Base-by-base conservation (phyloP, 2,329 filamentous ascomycete genomes). In the Alternaria gansuensis region DNA sequence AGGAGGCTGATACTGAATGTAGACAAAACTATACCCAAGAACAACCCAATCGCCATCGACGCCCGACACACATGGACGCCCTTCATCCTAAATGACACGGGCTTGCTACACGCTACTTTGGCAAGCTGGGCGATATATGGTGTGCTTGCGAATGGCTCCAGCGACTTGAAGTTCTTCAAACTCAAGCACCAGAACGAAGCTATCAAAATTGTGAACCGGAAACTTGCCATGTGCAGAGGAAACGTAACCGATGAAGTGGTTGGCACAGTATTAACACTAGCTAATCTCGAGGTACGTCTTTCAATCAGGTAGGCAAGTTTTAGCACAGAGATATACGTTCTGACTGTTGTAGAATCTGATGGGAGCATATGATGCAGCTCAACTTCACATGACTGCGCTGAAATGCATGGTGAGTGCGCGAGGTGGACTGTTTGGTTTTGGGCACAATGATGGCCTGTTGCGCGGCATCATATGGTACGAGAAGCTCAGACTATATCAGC, bases 121-220 rank as follows among this genome's bases (percentile, higher is more conserved):
- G 70, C 71, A n/a, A 71, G 67, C 11, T 71, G 70, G 68, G 71
- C 70, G 23, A 49, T 74, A 9, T 71, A 72, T 34, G 67, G 67
- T 10, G 58, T 67, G 31, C 55, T 74, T 5, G 60, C 62, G 6
- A 53, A 54, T 28, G 62, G 61, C 2, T 37, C 63, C 43, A 54
- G 29, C 26, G 41, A 59, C 6, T 37, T 70, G 10, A 41, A 52
- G 9, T 52, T 69, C 0, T 65, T 66, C 3, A 62, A 65, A 45
- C 56, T 71, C 4, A 63, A 52, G 26, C 71, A 73, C 41, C 72
- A 72, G 39, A 66, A 57, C 37, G 67, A 69, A 41, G 69, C 69
- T 0, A 72, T 73, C 34, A 68, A 64, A 26, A 51, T 57, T n/a
- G 63, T 73, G 43, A 69, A 70, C n/a, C 44, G 37, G 3, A 70